Evolutionary conservation across 805 yeast genomes (phyloP).

Genomic region (Kodamaea kakaduensis): DNA sequence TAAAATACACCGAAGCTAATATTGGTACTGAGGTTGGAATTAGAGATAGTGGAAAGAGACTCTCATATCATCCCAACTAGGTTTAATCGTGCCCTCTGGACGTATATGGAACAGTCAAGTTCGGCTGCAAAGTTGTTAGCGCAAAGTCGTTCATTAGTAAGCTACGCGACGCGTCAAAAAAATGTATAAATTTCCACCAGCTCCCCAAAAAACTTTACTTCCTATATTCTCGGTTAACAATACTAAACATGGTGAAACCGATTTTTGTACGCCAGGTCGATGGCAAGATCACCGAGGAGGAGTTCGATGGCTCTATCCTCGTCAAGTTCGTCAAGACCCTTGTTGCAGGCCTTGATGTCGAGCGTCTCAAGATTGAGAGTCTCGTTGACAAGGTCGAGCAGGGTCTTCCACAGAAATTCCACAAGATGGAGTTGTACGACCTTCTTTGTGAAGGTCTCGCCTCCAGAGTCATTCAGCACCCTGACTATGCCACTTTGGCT

Average conservation of each 20-base stretch:
- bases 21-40: too few relatives aligned
- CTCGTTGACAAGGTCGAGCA: slow-evolving; percentile 9
- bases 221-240: slow-evolving; percentile 3
- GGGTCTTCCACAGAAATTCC: slow-evolving; percentile 13
- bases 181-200: neutral
- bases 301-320: slow-evolving; percentile 6
- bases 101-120: neutral
- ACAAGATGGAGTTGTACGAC: slow-evolving; percentile 22
- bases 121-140: too few relatives aligned
- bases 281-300: slow-evolving; percentile 11
- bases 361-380: slow-evolving; percentile 9
- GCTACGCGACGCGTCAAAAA: slow-evolving; percentile 3
- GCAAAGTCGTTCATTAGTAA: slow-evolving; percentile 1
- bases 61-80: too few relatives aligned
- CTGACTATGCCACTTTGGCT: slow-evolving; percentile 33
- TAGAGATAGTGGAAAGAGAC: too few relatives aligned
- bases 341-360: slow-evolving; percentile 8
- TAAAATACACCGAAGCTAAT: too few relatives aligned
- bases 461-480: slow-evolving; percentile 29
- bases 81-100: too few relatives aligned
- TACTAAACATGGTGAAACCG: slow-evolving; percentile 2
- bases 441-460: slow-evolving; percentile 34
- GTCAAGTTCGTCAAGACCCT: slow-evolving; percentile 8
- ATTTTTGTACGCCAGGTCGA: slow-evolving; percentile 9
- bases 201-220: slow-evolving; percentile 1